Evolutionary conservation across 192 early-diverging fungal genomes (phyloP), one percentile per base, ranked within the genome.

Genomic region (Dissophora globulifera): DNA sequence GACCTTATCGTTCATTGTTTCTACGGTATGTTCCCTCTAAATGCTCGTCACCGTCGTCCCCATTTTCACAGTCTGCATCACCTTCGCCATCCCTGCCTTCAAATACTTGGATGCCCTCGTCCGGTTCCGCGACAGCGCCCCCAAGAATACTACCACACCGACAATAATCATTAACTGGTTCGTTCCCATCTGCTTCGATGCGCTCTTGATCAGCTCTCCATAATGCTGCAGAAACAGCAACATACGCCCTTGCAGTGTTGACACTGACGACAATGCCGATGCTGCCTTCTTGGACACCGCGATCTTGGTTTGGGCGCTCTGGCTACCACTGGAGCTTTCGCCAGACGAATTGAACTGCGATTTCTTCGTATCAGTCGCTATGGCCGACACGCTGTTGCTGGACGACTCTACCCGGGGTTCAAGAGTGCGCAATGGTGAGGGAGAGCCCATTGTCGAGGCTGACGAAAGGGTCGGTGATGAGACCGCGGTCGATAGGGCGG

Each of bases 41-140:
- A 68, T 68, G 47, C 69, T 64, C 3, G 69, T 74, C 2, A 74
- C 61, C 0, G 69, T 74, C 6, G 69, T 74, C 6, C 69, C 69
- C 69, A 74, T 74, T 35, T 64, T 74, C 32, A 74, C 22, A 1
- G 69, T 74, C n/a, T 74, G 54, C 61, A 64, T 64, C 55, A 74
- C 52, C 29, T 74, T 74, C 32, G 45, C 35, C 47, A 58, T 58
- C 29, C 52, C 69, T 15, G 61, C 46, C 40, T 58, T 63, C 4
- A 63, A 17, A 16, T 63, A 62, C 29, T 25, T 32, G 25, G 61
- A 74, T 29, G 55, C 69, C 33, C 20, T 47, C 11, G 54, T 29
- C 38, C 69, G 45, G 48, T 74, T 74, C 29, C 69, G 30, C 13
- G 69, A 49, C n/a, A 74, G 22, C 1, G 62, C 41, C 0, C 61